phyloP scores from a whole-genome alignment of 2,329 filamentous ascomycete species.

The Podosphaera xanthii region DNA sequence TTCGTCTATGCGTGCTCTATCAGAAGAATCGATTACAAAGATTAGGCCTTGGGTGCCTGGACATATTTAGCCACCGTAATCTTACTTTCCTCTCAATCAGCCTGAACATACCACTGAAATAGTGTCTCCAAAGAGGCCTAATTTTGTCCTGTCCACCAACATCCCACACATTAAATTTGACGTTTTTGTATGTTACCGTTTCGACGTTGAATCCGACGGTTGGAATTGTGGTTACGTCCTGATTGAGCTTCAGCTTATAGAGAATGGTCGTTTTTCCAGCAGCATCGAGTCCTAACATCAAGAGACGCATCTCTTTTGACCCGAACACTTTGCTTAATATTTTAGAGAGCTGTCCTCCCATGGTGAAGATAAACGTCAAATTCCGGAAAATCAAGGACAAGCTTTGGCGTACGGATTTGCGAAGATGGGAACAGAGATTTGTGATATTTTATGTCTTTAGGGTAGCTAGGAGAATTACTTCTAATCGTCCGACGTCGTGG shows the following conservation, averaged over 20 bases:
- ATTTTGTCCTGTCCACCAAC: slow-evolving; percentile 99
- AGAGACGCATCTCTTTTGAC: slow-evolving; percentile 94
- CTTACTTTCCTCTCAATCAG: background rate
- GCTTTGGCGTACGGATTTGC: background rate
- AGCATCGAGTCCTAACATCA: slow-evolving; percentile 95
- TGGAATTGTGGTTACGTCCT: slow-evolving; percentile 94
- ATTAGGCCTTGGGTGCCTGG: slow-evolving; percentile 88
- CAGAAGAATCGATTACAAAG: slow-evolving; percentile 94
- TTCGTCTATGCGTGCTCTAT: slow-evolving; percentile 77
- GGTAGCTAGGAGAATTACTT: no score
- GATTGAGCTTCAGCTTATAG: slow-evolving; percentile 96
- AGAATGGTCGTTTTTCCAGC: slow-evolving; percentile 98
- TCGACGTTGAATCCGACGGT: slow-evolving; percentile 99
- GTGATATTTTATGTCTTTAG: background rate
- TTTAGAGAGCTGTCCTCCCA: slow-evolving; percentile 88
- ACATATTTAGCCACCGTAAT: background rate
- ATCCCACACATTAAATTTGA: slow-evolving; percentile 99
- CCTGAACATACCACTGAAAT: slow-evolving; percentile 49
- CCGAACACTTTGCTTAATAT: slow-evolving; percentile 98
- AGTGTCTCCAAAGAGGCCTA: slow-evolving; percentile 87
- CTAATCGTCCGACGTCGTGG: no score
- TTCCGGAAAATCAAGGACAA: background rate
- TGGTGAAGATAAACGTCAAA: slow-evolving; percentile 22
- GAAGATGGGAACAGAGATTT: background rate
- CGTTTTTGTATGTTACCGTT: slow-evolving; percentile 96